Conservation (phyloP, 768 basidiomycete species). For the Lactarius sp. region DNA sequence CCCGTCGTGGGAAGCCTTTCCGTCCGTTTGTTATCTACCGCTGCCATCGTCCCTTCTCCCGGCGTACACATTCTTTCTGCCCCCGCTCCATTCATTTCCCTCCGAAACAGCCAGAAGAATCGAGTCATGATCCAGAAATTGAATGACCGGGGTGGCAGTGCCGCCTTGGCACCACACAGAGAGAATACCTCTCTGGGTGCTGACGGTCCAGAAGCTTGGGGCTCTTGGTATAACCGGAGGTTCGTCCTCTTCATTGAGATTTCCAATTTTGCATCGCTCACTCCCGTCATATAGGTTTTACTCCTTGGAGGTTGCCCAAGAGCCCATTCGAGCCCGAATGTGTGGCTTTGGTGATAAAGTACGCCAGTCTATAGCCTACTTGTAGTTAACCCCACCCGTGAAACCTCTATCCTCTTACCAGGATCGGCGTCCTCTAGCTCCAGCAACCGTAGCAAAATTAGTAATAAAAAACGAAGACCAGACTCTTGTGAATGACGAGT, state of each 20-base stretch:
- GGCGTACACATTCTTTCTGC: conserved; percentile 4
- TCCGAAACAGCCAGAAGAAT: neutral
- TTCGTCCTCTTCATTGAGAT: conserved; percentile 33
- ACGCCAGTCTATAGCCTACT: conserved; percentile 27
- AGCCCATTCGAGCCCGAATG: conserved; percentile 88
- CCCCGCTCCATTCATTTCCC: conserved; percentile 21
- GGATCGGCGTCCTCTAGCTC: conserved; percentile 91
- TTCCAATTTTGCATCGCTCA: neutral
- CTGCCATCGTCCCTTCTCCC: too few relatives aligned
- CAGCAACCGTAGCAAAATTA: conserved; percentile 86
- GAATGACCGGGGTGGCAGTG: conserved; percentile 41
- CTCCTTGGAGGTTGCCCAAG: conserved; percentile 78
- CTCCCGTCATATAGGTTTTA: conserved; percentile 52
- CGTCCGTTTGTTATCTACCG: neutral
- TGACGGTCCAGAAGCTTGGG: conserved; percentile 59
- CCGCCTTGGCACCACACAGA: conserved; percentile 23
- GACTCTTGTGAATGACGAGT: conserved; percentile 71
- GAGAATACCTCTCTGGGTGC: conserved; percentile 17
- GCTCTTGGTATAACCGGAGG: conserved; percentile 63
- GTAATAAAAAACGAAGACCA: conserved; percentile 64
- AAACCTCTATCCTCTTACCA: conserved; percentile 32
- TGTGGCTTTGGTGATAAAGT: conserved; percentile 98
- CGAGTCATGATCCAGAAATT: conserved; percentile 61
- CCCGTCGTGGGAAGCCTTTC: neutral
- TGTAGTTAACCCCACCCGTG: conserved; percentile 3